phyloP scores from a whole-genome alignment of 345 rosid genomes.

The Eutrema yunnanense region DNA sequence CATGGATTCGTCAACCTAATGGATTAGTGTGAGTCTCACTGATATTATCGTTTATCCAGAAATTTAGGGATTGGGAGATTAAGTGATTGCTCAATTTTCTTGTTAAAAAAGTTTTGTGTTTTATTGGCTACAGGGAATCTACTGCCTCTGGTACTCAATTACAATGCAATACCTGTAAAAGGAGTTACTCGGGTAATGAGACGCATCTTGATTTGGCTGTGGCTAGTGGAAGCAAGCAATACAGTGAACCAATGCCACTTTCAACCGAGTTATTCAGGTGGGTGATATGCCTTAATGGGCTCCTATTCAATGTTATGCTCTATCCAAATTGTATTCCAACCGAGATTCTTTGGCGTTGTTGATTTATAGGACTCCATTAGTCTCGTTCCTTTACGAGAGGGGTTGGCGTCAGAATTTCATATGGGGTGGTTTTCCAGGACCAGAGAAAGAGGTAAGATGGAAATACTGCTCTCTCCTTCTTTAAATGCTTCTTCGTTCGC shows the following conservation, averaged over 20 bases:
- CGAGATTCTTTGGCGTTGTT: slow-evolving; percentile 3
- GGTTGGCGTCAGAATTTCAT: slow-evolving; percentile 91
- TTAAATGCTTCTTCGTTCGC: background rate
- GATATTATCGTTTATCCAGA: background rate
- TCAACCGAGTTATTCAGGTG: slow-evolving; percentile 41
- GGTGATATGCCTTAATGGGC: background rate
- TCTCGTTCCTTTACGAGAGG: slow-evolving; percentile 80
- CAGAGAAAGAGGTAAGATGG: slow-evolving; percentile 67
- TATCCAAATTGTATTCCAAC: slow-evolving; percentile 10
- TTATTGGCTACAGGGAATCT: slow-evolving; percentile 37
- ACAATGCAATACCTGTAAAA: slow-evolving; percentile 61
- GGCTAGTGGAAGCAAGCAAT: slow-evolving; percentile 45
- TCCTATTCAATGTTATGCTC: background rate
- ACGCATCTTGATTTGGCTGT: slow-evolving; percentile 67
- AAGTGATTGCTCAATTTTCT: background rate
- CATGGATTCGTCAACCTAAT: slow-evolving; percentile 26
- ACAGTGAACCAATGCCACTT: slow-evolving; percentile 51
- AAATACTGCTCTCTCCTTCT: background rate
- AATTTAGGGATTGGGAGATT: background rate
- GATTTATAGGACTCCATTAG: slow-evolving; percentile 46
- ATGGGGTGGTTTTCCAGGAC: slow-evolving; percentile 82
- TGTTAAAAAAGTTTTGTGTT: background rate
- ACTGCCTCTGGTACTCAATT: slow-evolving; percentile 35
- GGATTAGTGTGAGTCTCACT: slow-evolving; percentile 44
- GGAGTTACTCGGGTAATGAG: slow-evolving; percentile 47